A percentile compares a stretch with the other conserved stretches of the same genome.
Evolutionary conservation across 1,139 yeast species (phyloP).

Genomic region (Debaryomyces robertsiae): DNA sequence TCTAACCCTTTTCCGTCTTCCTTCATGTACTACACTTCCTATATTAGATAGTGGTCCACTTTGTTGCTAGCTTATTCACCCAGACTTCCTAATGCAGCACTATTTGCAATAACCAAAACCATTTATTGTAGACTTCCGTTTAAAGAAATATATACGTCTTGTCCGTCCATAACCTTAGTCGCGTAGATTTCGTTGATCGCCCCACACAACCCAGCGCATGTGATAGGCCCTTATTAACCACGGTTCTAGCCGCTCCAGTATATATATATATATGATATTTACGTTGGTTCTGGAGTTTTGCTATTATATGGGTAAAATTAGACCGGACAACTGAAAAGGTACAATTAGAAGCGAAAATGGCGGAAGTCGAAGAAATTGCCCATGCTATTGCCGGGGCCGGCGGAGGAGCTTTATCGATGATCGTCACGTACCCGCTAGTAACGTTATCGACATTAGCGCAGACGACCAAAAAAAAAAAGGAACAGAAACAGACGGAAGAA

Average conservation of each 20-base stretch:
- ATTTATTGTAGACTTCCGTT: too few relatives aligned
- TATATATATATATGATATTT: neutral
- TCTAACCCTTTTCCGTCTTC: too few relatives aligned
- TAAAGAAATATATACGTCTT: too few relatives aligned
- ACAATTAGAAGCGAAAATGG: conserved; percentile 22
- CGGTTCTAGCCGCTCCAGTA: conserved; percentile 1
- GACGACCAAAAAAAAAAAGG: conserved; percentile 53
- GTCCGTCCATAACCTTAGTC: neutral
- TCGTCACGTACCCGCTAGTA: conserved; percentile 82
- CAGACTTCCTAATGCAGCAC: neutral
- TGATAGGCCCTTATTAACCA: conserved; percentile 3
- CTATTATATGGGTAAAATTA: too few relatives aligned
- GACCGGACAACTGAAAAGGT: too few relatives aligned
- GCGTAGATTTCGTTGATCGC: too few relatives aligned
- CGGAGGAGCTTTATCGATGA: conserved; percentile 87
- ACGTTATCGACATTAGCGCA: conserved; percentile 86
- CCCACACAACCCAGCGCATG: conserved; percentile 3
- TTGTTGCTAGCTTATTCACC: too few relatives aligned
- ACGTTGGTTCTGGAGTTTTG: too few relatives aligned
- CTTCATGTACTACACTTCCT: too few relatives aligned
- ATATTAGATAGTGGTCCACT: too few relatives aligned
- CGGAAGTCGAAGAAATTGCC: conserved; percentile 58
- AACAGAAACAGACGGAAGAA: conserved; percentile 25
- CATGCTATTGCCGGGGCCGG: conserved; percentile 94
- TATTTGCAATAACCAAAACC: neutral